A percentile compares a stretch with the other conserved stretches of the same genome.
Evolutionary conservation across 441 rosid genomes (phyloP).

Genomic region (Biscutella auriculata): DNA sequence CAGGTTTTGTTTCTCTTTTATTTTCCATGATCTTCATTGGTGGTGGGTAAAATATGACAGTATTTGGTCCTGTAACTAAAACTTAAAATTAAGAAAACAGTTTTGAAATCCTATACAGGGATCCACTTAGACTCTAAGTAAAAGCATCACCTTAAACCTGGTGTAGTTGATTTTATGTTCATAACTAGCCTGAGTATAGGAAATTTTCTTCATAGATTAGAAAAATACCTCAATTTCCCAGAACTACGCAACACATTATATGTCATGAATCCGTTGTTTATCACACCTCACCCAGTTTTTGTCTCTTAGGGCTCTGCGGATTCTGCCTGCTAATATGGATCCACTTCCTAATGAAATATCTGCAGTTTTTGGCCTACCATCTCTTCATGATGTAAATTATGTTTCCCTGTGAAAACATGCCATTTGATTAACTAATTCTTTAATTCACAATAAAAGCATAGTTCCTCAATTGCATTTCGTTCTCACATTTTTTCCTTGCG

Average conservation of each 20-base stretch:
- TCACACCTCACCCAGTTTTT: slow-evolving; percentile 1
- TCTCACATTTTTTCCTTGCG: slow-evolving; percentile 11
- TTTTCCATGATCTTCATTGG: not conserved
- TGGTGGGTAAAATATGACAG: not conserved
- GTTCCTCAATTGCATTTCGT: not conserved
- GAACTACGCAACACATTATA: not conserved
- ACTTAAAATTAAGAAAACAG: not conserved
- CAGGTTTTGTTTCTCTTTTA: slow-evolving; percentile 41
- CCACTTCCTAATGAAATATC: slow-evolving; percentile 62
- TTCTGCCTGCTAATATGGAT: slow-evolving; percentile 51
- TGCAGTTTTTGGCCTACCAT: no score
- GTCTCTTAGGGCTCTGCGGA: slow-evolving; percentile 48
- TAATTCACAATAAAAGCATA: not conserved
- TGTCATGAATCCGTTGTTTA: not conserved
- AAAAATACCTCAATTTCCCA: not conserved
- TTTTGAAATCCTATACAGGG: not conserved
- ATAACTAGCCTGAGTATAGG: not conserved
- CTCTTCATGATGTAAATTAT: no score
- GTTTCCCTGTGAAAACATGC: not conserved
- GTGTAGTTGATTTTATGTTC: not conserved
- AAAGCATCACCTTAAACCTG: not conserved
- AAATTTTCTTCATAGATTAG: not conserved
- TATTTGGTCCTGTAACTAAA: not conserved
- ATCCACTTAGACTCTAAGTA: not conserved
- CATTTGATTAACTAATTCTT: not conserved